Evolutionary conservation across 2,329 filamentous ascomycete genomes (phyloP).

Genomic region (Cladosporium velox): DNA sequence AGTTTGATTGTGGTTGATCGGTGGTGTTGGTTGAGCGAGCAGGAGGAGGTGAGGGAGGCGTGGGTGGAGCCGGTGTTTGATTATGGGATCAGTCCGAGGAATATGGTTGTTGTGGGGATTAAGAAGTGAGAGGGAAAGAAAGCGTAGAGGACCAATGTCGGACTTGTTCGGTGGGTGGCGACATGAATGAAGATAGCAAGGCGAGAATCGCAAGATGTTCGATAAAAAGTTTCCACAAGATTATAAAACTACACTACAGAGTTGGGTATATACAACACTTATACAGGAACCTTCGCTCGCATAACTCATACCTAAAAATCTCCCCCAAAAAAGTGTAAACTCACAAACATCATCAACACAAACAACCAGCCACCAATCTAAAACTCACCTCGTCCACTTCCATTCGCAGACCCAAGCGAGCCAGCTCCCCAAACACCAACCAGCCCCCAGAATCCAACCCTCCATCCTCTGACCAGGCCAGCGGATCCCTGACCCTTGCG

Average conservation of each 20-base stretch:
- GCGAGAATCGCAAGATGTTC: no score
- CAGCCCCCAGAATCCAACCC: conserved; percentile 75
- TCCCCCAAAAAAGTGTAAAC: not conserved
- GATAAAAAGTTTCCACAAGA: not conserved
- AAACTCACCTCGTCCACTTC: conserved; percentile 50
- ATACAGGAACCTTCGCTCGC: not conserved
- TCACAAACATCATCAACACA: not conserved
- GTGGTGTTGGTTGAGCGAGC: conserved; percentile 83
- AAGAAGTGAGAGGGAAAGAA: no score
- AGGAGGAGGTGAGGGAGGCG: conserved; percentile 66
- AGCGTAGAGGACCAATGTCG: no score
- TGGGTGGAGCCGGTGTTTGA: conserved; percentile 97
- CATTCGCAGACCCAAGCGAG: conserved; percentile 62
- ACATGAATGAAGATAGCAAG: no score
- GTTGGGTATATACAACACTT: conserved; percentile 19
- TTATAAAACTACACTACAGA: conserved; percentile 16
- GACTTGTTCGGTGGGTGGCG: no score
- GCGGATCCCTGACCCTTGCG: conserved; percentile 67
- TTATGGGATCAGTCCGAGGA: conserved; percentile 80
- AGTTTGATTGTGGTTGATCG: conserved; percentile 87
- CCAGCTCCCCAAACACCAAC: conserved; percentile 73
- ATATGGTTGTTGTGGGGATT: conserved; percentile 88
- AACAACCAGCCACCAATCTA: conserved; percentile 23
- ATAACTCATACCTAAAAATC: not conserved
- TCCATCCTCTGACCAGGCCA: conserved; percentile 73